These are phyloP conservation scores for Diplodia corticola DNA, from an alignment of 2,329 filamentous ascomycete genomes.

Conservation along the genomic window DNA sequence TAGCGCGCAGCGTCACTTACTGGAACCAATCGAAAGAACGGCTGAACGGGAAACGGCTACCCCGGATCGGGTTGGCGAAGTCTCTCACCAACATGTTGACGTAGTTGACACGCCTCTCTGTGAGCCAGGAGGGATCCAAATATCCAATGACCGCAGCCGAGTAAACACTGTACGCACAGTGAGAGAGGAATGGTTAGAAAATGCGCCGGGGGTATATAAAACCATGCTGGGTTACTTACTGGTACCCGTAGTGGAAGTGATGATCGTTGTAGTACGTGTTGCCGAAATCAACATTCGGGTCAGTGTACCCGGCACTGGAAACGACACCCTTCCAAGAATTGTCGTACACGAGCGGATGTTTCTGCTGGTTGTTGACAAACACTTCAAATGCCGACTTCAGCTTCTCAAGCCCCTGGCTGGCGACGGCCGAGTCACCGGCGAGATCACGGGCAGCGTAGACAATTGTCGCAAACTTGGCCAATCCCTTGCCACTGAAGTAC, in stretches of 20 bases:
- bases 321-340: slow-evolving; percentile 77
- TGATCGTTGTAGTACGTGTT: slow-evolving; percentile 80
- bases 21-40: slow-evolving; percentile 80
- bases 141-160: slow-evolving; percentile 82
- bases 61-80: slow-evolving; percentile 71
- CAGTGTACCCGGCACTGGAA: slow-evolving; percentile 73
- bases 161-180: slow-evolving; percentile 46
- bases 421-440: slow-evolving; percentile 59
- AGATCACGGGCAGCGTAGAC: slow-evolving; percentile 53
- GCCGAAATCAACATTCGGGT: slow-evolving; percentile 79
- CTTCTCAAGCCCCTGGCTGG: slow-evolving; percentile 53
- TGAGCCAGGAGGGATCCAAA: slow-evolving; percentile 75
- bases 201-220: not conserved
- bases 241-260: slow-evolving; percentile 64
- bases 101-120: slow-evolving; percentile 69
- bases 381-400: slow-evolving; percentile 51
- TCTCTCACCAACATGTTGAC: slow-evolving; percentile 85
- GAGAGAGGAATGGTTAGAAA: not conserved
- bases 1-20: not conserved
- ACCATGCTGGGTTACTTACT: not conserved
- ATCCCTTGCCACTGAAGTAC: slow-evolving; percentile 49
- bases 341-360: slow-evolving; percentile 59
- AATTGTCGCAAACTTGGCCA: slow-evolving; percentile 49
- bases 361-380: slow-evolving; percentile 51
- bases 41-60: slow-evolving; percentile 73